Evolutionary conservation across 139 green algal species (phyloP).

Genomic region (Pseudopediastrum boryanum): DNA sequence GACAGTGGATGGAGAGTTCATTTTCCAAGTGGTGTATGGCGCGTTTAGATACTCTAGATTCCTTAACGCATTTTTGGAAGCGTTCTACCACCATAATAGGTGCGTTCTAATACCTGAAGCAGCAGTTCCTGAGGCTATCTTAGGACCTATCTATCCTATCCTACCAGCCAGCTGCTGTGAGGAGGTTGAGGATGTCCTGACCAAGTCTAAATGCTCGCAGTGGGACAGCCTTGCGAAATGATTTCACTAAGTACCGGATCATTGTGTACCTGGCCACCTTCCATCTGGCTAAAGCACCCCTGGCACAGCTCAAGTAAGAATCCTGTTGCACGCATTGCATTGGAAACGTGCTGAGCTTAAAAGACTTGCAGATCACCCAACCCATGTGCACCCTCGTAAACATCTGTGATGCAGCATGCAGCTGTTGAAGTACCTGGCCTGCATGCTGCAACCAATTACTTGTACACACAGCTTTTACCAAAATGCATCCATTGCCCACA

Average conservation of each 20-base stretch:
- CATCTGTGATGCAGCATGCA: not conserved
- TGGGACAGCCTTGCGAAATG: conserved; percentile 35
- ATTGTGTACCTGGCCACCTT: conserved; percentile 50
- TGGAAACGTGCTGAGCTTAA: too few species aligned
- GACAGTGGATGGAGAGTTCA: too few species aligned
- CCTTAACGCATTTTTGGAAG: conserved; percentile 34
- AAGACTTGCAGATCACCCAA: not conserved
- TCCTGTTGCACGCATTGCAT: too few species aligned
- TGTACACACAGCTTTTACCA: not conserved
- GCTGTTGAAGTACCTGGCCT: not conserved
- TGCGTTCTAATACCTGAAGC: not conserved
- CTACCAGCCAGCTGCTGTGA: not conserved
- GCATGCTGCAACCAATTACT: not conserved
- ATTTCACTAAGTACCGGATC: conserved; percentile 42
- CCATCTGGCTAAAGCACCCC: conserved; percentile 47
- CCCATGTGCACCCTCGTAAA: not conserved
- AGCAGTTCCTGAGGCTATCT: not conserved
- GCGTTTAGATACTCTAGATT: conserved; percentile 34
- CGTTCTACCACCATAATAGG: conserved; percentile 52
- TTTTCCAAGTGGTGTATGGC: conserved; percentile 52
- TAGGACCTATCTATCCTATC: not conserved
- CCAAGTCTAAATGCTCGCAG: conserved; percentile 24
- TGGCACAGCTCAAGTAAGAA: conserved; percentile 40
- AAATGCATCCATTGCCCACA: not conserved
- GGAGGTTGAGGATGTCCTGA: not conserved